These are phyloP conservation scores for Xylaria sp. DNA, from an alignment of 2,329 filamentous ascomycete species.

Conservation along the genomic window DNA sequence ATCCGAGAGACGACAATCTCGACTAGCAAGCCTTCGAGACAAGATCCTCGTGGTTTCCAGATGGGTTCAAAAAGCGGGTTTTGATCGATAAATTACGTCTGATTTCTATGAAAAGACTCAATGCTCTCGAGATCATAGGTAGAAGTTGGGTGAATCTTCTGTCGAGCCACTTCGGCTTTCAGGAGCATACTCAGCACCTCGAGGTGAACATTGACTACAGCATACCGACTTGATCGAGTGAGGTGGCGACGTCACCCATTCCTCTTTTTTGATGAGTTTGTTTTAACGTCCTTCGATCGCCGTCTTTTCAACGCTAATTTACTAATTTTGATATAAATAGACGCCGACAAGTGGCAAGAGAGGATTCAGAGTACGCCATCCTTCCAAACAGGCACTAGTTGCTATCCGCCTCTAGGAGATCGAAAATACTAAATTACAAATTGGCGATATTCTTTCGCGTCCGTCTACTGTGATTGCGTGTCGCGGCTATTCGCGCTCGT, in stretches of 20 bases:
- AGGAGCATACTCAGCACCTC: conserved; percentile 66
- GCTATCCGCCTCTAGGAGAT: conserved; percentile 66
- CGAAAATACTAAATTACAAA: conserved; percentile 40
- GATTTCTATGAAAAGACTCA: conserved; percentile 77
- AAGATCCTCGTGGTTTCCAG: conserved; percentile 70
- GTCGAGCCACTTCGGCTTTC: conserved; percentile 72
- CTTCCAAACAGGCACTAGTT: conserved; percentile 46
- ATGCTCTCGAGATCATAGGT: conserved; percentile 60
- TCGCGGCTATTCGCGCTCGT: background rate
- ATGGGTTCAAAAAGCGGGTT: conserved; percentile 67
- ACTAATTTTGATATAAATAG: background rate
- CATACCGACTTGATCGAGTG: conserved; percentile 12
- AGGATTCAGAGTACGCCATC: background rate
- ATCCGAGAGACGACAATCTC: conserved; percentile 76
- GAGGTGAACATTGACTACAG: conserved; percentile 67
- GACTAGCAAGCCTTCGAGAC: conserved; percentile 72
- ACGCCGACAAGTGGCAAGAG: conserved; percentile 9
- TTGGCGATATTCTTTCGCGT: background rate
- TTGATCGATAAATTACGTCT: conserved; percentile 68
- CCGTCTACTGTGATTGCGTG: background rate
- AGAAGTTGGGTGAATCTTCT: conserved; percentile 67
- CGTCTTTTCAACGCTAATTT: background rate
- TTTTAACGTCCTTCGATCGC: background rate
- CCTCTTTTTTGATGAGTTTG: no score
- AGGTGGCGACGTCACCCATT: background rate